Base-by-base conservation (phyloP, 1,284 basidiomycete species). In the Malassezia slooffiae region DNA sequence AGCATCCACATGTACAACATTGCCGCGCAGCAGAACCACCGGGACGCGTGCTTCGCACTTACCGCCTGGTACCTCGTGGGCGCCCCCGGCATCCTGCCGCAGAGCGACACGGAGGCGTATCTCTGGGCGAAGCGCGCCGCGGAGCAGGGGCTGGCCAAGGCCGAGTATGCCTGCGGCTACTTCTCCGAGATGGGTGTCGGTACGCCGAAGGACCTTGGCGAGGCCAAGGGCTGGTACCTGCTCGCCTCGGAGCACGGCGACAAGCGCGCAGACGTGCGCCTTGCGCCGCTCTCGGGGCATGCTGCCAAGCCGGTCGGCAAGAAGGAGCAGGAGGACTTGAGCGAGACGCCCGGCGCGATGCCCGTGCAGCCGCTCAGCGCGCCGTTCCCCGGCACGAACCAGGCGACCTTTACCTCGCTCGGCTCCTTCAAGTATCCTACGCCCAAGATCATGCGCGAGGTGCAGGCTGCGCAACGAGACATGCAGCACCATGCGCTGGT, bases 31-130 rank as follows among this genome's bases (percentile, higher is more conserved):
- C 90, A 96, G 73, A 82, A 82, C 60, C 93, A 97, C 69, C 82
- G 84, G 15, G 91, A 97, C 65, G 89, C 91, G 0, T 96, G 90
- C 71, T 97, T 97, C 68, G 91, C 91, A 3, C 76, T 97, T 26
- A 96, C 91, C 9, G 90, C 91, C 8, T 97, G 91, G 91, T 97
- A 97, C 68, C 81, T 97, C 53, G 91, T 97, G 50, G 93, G 93
- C 41, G 95, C 90, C 5, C 87, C 90, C 0, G 91, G 91, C 34
- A 89, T 97, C 7, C 77, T 97, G 22, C 91, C 91, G 1, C 93
- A 97, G 70, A 93, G 87, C 0, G 91, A 97, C 67, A 96, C 91
- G 0, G 90, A 97, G 69, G 91, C 90, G 8, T 96, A 82, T 71
- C 74, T 70, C 10, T 70, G 68, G 68, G 67, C 68, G 33, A 62